Conservation (phyloP, 179 eudicot genomes). For the Gypsophila paniculata region DNA sequence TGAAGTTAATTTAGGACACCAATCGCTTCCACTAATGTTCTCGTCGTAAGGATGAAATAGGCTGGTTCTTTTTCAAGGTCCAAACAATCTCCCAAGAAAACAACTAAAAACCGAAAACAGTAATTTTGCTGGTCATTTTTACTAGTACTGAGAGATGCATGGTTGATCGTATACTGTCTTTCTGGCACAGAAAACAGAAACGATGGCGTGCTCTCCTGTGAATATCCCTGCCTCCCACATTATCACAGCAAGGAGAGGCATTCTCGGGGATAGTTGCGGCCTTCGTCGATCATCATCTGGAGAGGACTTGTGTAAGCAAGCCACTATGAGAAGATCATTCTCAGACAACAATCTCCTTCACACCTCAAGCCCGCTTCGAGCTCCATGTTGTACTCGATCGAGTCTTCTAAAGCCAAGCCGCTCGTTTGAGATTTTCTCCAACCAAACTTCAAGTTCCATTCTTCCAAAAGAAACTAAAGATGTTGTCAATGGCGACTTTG, state of each 20-base stretch:
- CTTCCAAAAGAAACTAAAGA: constrained; percentile 33
- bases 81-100: background rate
- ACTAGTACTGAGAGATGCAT: background rate
- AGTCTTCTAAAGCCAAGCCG: constrained; percentile 42
- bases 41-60: too few species aligned
- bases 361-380: constrained; percentile 32
- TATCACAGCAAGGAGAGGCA: constrained; percentile 20
- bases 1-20: too few species aligned
- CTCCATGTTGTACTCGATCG: constrained; percentile 24
- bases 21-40: too few species aligned
- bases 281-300: constrained; percentile 38
- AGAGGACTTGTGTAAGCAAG: constrained; percentile 33
- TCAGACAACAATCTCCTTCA: constrained; percentile 54
- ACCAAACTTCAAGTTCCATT: constrained; percentile 31
- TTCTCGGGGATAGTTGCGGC: constrained; percentile 24
- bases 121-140: background rate
- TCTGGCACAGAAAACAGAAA: background rate
- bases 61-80: too few species aligned
- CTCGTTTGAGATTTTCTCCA: constrained; percentile 42
- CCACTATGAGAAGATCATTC: constrained; percentile 39
- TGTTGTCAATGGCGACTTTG: constrained; percentile 7
- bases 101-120: background rate
- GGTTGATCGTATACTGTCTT: background rate
- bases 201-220: constrained; percentile 46
- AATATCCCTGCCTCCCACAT: constrained; percentile 30